Evolutionary conservation across 2,329 filamentous ascomycete genomes (phyloP), one percentile per base, ranked within the genome.

Genomic region (Botryotinia calthae): DNA sequence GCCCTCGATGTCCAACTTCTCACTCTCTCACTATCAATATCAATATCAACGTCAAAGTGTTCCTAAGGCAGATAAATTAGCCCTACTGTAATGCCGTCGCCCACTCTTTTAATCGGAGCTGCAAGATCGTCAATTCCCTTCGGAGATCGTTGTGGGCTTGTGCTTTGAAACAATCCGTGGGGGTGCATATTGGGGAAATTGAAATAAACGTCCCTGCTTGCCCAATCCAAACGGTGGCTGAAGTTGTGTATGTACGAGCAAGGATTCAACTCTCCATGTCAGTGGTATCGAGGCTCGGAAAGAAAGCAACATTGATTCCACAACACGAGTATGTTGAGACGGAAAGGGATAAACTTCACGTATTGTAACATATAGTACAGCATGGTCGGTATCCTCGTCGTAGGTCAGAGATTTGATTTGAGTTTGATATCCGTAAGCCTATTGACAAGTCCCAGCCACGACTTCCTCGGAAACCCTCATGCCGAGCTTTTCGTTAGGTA

Each of bases 151-250:
- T 65, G 70, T 44, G 70, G 34, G 61, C 61, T 56, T 42, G 67
- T 58, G 61, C 70, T 72, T 72, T 72, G 70, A 72, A 72, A 72
- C 70, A 67, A 59, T 67, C 42, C 70, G 62, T 59, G 70, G 62
- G 48, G 65, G 10, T 68, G 65, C 64, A 67, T 67, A 25, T 28
- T 67, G 34, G 70, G 51, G 63, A 46, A 66, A 48, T 58, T 63
- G 22, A 70, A 63, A 34, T 37, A 70, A 66, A 58, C 64, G 62
- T 68, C 48, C 65, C 65, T 42, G 65, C 34, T 56, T 67, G 48
- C 18, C n/a, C 34, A 31, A 67, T 67, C 16, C 48, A 59, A 61
- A 67, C 40, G 44, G 63, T 61, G 63, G 62, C 62, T 72, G 51
- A 68, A 56, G 48, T 14, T 42, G 34, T 7, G 31, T 56, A n/a